Base-by-base conservation (phyloP, 2,329 filamentous ascomycete species). In the Cladophialophora bantiana region DNA sequence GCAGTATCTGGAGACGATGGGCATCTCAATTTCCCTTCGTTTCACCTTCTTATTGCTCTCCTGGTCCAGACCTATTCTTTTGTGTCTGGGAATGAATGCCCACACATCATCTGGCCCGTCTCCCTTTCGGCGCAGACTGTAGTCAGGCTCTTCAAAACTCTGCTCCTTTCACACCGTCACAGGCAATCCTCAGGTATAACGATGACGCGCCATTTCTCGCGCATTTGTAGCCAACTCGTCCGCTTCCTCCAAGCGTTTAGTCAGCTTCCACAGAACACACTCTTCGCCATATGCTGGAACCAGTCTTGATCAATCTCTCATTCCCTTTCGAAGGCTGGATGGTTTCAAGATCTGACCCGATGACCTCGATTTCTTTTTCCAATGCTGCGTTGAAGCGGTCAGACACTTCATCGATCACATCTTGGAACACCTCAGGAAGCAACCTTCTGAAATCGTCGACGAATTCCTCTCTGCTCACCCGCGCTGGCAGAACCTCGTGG, bases 171-270 rank as follows among this genome's bases (percentile, higher is more conserved):
- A 13, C 40, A 13, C n/a, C 40, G 4, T 7, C 4, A 3, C 10
- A 18, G 13, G 40, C 40, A 13, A 50, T 13, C 45, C 20, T 50
- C 45, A 50, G 18, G 52, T 52, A 20, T 63, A 63, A 15, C 35
- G 50, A 12, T 56, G 9, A 4, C 10, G 32, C 1, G 60, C 61
- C 45, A 45, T 56, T 9, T 56, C 31, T 36, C 54, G 45, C 12
- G 61, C 53, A 20, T 53, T 32, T 6, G 15, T 38, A 15, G 61
- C 61, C 20, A 64, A 38, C 6, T 36, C 40, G 20, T 57, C 53
- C 7, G 52, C 52, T 12, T 64, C 53, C 18, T 7, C 26, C 1
- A 45, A 15, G 26, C 12, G 12, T 13, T 50, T 35, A 38, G 35
- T 31, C 38, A 64, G 32, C 20, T 35, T 26, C 15, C 7, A 10